Conservation (phyloP, 1,284 basidiomycete species). For the Trametes hirsuta region DNA sequence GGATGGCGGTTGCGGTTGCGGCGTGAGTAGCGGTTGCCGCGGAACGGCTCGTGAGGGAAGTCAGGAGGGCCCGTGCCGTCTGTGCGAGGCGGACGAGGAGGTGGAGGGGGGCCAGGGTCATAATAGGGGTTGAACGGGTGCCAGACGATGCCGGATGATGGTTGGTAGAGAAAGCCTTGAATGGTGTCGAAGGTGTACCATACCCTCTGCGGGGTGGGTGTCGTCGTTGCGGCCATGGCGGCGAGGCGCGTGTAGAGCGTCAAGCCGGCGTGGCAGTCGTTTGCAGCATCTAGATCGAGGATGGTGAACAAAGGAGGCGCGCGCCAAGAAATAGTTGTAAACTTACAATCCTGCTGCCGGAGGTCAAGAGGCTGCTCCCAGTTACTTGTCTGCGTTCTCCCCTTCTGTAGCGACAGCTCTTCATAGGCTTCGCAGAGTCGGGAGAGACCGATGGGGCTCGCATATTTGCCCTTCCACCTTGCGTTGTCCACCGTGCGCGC, state of each 20-base stretch:
- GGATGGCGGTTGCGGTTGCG: conserved; percentile 13
- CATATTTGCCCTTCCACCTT: conserved; percentile 70
- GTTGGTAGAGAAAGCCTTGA: conserved; percentile 47
- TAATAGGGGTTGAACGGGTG: conserved; percentile 62
- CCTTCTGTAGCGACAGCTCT: conserved; percentile 54
- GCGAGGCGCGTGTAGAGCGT: conserved; percentile 50
- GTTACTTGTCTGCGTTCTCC: conserved; percentile 62
- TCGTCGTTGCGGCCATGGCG: conserved; percentile 43
- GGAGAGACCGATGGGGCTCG: conserved; percentile 56
- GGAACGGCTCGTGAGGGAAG: background rate
- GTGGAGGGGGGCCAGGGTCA: conserved; percentile 67
- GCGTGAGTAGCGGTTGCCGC: conserved; percentile 8
- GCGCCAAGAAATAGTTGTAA: background rate
- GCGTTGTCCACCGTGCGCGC: conserved; percentile 69
- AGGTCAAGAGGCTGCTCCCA: conserved; percentile 58
- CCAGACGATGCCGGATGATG: conserved; percentile 46
- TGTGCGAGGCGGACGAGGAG: conserved; percentile 35
- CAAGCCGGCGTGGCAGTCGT: conserved; percentile 68
- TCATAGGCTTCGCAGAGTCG: conserved; percentile 63
- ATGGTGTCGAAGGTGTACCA: conserved; percentile 64
- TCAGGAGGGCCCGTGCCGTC: conserved; percentile 9
- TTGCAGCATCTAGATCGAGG: conserved; percentile 62
- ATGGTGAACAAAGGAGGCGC: conserved; percentile 2
- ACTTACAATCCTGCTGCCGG: conserved; percentile 62
- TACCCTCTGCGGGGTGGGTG: conserved; percentile 42